A percentile compares a stretch with the other conserved stretches of the same genome.
These are phyloP conservation scores for Aegilops umbellulata DNA, from an alignment of 176 grass and related monocot genomes.

Conservation along the genomic window DNA sequence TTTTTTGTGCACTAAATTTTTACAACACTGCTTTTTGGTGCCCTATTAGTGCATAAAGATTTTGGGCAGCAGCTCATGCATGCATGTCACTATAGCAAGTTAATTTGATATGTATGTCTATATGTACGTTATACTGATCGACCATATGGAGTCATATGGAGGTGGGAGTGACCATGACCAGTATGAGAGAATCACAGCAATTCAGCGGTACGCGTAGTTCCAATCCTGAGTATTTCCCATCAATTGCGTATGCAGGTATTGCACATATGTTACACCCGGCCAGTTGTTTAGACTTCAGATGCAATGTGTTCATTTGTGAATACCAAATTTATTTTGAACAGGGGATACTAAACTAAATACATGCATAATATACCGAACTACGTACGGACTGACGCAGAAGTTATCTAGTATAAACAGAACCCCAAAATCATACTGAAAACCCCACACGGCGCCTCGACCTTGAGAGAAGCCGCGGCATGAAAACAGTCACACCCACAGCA, in stretches of 20 bases:
- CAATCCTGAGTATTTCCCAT: neutral
- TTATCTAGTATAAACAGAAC: neutral
- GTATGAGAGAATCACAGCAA: neutral
- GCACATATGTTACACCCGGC: neutral
- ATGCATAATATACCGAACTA: neutral
- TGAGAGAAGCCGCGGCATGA: too few species aligned
- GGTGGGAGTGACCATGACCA: neutral
- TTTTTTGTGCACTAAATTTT: too few species aligned
- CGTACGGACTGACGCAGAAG: neutral
- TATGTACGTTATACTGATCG: neutral
- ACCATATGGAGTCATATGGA: neutral
- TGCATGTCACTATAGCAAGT: neutral
- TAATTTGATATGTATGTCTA: neutral
- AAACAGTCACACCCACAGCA: neutral
- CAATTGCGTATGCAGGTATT: neutral
- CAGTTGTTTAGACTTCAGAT: neutral
- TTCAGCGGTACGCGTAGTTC: neutral
- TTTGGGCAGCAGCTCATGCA: too few species aligned
- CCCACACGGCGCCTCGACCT: too few species aligned
- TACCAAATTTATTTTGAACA: neutral
- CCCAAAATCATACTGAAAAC: neutral
- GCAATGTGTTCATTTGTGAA: neutral
- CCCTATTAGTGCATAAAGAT: too few species aligned
- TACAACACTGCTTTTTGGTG: too few species aligned
- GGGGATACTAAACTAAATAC: neutral